A percentile compares a stretch with the other conserved stretches of the same genome.
Conservation (phyloP, 495 filamentous ascomycete genomes). For the Usnea hakonensis region DNA sequence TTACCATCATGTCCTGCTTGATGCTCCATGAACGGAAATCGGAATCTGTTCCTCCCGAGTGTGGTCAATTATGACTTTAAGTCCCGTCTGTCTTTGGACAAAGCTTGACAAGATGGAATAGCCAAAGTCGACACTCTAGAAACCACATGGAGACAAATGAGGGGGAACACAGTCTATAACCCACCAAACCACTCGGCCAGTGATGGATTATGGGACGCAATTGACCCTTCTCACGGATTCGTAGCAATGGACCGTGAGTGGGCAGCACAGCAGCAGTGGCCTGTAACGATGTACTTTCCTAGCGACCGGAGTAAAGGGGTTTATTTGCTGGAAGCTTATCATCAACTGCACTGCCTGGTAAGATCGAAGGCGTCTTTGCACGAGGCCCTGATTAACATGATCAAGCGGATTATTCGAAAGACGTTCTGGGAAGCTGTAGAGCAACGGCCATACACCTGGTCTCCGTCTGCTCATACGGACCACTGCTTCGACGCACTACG, state of each 20-base stretch:
- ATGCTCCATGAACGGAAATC: no score
- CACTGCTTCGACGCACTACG: background rate
- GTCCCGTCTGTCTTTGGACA: no score
- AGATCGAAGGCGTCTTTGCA: background rate
- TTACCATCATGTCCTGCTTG: no score
- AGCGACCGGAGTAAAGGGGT: background rate
- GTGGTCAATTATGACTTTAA: no score
- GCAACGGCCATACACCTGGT: background rate
- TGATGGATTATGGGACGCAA: background rate
- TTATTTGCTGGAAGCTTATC: slow-evolving; percentile 12
- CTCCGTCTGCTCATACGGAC: background rate
- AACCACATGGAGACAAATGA: no score
- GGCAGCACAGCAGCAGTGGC: background rate
- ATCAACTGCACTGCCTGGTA: slow-evolving; percentile 16
- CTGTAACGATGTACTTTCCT: background rate
- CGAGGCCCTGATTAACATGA: background rate
- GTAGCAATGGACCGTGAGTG: background rate
- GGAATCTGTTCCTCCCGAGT: no score
- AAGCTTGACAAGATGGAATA: no score
- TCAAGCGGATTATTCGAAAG: background rate
- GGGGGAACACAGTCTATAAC: background rate
- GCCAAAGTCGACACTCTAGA: no score
- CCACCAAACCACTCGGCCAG: background rate
- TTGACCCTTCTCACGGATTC: slow-evolving; percentile 3
- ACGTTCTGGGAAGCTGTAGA: background rate